A percentile compares a stretch with the other conserved stretches of the same genome.
Evolutionary conservation across 1,284 basidiomycete species (phyloP).

Genomic region (Ceratobasidium sp.): DNA sequence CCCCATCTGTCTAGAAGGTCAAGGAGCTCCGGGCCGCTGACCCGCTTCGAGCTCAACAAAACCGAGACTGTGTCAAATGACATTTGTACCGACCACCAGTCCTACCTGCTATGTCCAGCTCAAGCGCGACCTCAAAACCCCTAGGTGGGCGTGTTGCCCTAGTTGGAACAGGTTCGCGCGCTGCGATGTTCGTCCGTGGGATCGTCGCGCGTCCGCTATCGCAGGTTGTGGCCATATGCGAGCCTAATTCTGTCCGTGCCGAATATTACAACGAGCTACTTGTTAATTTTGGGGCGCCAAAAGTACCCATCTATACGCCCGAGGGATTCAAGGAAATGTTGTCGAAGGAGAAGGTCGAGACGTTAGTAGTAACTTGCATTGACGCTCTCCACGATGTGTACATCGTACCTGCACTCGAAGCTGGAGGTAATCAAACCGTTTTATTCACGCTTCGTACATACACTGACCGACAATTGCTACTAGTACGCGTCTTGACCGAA

Average conservation of each 20-base stretch:
- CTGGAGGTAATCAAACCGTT: slow-evolving; percentile 51
- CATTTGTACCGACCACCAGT: background rate
- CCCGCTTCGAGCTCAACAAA: slow-evolving; percentile 53
- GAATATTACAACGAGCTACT: slow-evolving; percentile 59
- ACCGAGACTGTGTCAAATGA: slow-evolving; percentile 47
- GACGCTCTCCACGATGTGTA: slow-evolving; percentile 61
- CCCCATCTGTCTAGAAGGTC: slow-evolving; percentile 6
- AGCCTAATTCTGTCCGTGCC: slow-evolving; percentile 59
- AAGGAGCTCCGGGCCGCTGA: slow-evolving; percentile 44
- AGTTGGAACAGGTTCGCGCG: slow-evolving; percentile 56
- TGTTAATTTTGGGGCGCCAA: slow-evolving; percentile 53
- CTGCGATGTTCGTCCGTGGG: slow-evolving; percentile 57
- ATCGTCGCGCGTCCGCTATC: slow-evolving; percentile 51
- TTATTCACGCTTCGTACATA: background rate
- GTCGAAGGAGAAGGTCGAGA: slow-evolving; percentile 58
- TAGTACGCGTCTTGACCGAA: slow-evolving; percentile 60
- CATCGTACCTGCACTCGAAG: slow-evolving; percentile 57
- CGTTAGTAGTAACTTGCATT: slow-evolving; percentile 61
- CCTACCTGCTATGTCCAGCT: slow-evolving; percentile 14
- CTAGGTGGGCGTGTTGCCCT: slow-evolving; percentile 54
- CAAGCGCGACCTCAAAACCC: slow-evolving; percentile 6
- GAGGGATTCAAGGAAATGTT: slow-evolving; percentile 61
- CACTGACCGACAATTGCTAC: slow-evolving; percentile 19
- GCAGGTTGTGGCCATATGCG: slow-evolving; percentile 59
- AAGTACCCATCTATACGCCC: slow-evolving; percentile 56